A percentile compares a stretch with the other conserved stretches of the same genome.
phyloP scores from a whole-genome alignment of 768 basidiomycete genomes.

The Multifurca ochricompacta region DNA sequence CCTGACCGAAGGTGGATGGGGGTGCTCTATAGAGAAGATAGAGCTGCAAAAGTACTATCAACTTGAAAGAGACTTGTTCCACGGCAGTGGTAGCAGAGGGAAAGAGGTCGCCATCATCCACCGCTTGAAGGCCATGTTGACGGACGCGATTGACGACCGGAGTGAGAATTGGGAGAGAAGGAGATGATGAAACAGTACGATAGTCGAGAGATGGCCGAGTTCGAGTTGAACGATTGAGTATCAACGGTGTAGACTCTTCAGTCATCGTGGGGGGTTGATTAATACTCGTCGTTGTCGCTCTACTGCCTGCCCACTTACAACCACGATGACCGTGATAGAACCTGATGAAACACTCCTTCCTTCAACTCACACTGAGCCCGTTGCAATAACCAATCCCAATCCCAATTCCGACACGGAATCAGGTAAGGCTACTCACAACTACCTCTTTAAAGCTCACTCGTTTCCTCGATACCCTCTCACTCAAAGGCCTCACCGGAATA shows the following conservation, averaged over 20 bases:
- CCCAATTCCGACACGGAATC: slow-evolving; percentile 59
- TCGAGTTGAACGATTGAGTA: neutral
- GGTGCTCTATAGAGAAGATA: slow-evolving; percentile 10
- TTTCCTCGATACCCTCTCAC: too few species aligned
- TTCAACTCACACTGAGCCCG: slow-evolving; percentile 30
- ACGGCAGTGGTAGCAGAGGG: neutral
- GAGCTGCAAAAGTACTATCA: slow-evolving; percentile 24
- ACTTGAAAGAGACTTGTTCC: slow-evolving; percentile 10
- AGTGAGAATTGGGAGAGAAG: slow-evolving; percentile 1
- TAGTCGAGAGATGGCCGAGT: too few species aligned
- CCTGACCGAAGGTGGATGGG: slow-evolving; percentile 10
- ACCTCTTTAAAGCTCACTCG: neutral
- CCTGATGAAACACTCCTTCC: slow-evolving; percentile 62
- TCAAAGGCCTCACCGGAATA: slow-evolving; percentile 60
- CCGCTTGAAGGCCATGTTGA: slow-evolving; percentile 14
- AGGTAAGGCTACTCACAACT: slow-evolving; percentile 36
- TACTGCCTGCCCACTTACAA: neutral
- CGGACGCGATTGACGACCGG: slow-evolving; percentile 22
- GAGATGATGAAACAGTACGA: neutral
- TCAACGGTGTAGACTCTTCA: slow-evolving; percentile 17
- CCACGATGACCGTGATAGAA: slow-evolving; percentile 62
- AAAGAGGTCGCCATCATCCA: slow-evolving; percentile 3
- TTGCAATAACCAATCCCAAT: slow-evolving; percentile 46
- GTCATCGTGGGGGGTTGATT: too few species aligned
- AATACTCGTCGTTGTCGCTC: neutral